Conservation (phyloP, 1,284 basidiomycete species). For the Thelephora terrestris region DNA sequence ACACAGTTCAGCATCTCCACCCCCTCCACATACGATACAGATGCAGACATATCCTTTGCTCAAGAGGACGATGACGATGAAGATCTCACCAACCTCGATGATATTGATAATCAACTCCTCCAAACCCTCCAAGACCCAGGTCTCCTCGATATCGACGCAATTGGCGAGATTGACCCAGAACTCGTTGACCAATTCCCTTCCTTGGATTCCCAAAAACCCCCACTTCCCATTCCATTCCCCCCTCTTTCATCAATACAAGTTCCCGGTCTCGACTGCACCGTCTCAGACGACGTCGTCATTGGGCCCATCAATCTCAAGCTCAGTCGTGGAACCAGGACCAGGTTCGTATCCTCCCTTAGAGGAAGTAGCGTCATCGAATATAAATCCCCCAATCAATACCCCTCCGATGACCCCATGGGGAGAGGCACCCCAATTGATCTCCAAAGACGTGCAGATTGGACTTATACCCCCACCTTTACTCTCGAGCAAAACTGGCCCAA, state of each 20-base stretch:
- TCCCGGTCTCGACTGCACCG: neutral
- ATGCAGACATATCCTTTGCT: slow-evolving; percentile 3
- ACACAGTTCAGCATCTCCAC: slow-evolving; percentile 10
- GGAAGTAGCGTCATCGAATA: neutral
- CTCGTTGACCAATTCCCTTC: neutral
- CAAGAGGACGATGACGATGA: slow-evolving; percentile 3
- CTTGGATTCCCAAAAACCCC: neutral
- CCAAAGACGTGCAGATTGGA: slow-evolving; percentile 14
- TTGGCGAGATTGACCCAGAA: slow-evolving; percentile 1
- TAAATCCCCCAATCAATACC: slow-evolving; percentile 6
- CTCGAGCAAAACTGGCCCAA: neutral
- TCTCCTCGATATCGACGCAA: slow-evolving; percentile 7
- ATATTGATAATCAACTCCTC: neutral
- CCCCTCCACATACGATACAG: slow-evolving; percentile 6
- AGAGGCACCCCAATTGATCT: slow-evolving; percentile 16
- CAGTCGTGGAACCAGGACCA: slow-evolving; percentile 10
- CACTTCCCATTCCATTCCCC: neutral
- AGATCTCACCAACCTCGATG: slow-evolving; percentile 6
- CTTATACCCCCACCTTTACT: neutral
- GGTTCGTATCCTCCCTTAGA: slow-evolving; percentile 2
- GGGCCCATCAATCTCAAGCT: slow-evolving; percentile 10
- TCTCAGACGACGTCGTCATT: slow-evolving; percentile 1
- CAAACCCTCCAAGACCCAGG: neutral
- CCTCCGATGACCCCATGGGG: slow-evolving; percentile 11
- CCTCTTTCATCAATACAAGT: neutral